Percentiles rank a stretch among this genome's conserved stretches.
These are phyloP conservation scores for Bruguiera hainesii DNA, from an alignment of 441 rosid species.

Conservation along the genomic window DNA sequence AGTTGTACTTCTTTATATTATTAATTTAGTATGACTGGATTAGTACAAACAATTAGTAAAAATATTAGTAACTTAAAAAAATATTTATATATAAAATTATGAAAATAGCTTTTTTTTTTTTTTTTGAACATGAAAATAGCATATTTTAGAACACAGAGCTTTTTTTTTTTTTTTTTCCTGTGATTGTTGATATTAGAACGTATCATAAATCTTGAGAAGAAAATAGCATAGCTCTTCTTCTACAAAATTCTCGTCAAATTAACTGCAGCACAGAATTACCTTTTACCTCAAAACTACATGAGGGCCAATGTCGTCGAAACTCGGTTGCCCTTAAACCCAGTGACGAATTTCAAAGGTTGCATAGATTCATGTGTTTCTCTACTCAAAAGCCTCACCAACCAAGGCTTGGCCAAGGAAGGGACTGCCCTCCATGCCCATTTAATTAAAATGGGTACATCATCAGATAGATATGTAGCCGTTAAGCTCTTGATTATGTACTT, in stretches of 20 bases:
- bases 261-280: no score
- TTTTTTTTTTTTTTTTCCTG: no score
- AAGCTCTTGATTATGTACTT: slow-evolving; percentile 55
- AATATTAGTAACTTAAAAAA: no score
- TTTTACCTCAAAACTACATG: slow-evolving; percentile 10
- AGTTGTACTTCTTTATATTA: no score
- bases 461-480: slow-evolving; percentile 38
- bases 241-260: not conserved
- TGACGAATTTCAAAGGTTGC: slow-evolving; percentile 27
- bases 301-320: slow-evolving; percentile 25
- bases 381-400: slow-evolving; percentile 28
- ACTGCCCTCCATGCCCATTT: slow-evolving; percentile 43
- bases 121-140: no score
- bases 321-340: slow-evolving; percentile 24
- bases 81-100: no score
- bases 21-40: no score
- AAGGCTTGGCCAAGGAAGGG: slow-evolving; percentile 35
- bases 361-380: slow-evolving; percentile 27
- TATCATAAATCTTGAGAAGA: no score
- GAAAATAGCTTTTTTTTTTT: no score
- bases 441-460: slow-evolving; percentile 39
- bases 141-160: no score
- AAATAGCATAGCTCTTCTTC: no score
- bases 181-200: not conserved
- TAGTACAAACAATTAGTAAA: no score